Conservation (phyloP, 495 filamentous ascomycete species). For the Penicillium riverlandense region DNA sequence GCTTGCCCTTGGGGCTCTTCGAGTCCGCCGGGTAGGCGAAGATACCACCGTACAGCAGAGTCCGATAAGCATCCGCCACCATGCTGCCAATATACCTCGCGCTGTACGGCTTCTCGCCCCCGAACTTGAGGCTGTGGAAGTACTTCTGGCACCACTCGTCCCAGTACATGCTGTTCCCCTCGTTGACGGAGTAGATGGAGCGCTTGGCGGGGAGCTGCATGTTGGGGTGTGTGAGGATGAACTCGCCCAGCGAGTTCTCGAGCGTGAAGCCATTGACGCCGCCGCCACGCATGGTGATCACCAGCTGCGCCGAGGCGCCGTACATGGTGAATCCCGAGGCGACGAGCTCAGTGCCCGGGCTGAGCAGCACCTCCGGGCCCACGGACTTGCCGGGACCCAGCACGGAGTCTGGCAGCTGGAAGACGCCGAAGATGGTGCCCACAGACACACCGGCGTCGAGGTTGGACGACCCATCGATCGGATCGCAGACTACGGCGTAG, state of each 20-base stretch:
- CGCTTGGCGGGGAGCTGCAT: conserved; percentile 78
- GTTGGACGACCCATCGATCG: conserved; percentile 96
- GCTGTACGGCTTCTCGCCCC: conserved; percentile 83
- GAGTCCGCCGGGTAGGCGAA: conserved; percentile 97
- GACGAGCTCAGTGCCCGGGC: conserved; percentile 83
- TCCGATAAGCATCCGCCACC: conserved; percentile 97
- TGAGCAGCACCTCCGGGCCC: conserved; percentile 74
- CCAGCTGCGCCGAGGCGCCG: conserved; percentile 89
- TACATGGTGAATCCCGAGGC: conserved; percentile 99
- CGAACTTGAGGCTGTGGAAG: conserved; percentile 77
- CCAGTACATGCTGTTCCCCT: conserved; percentile 97
- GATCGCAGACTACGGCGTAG: conserved; percentile 95
- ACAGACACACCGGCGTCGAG: conserved; percentile 96
- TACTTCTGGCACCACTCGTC: conserved; percentile 81
- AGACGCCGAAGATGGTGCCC: conserved; percentile 95
- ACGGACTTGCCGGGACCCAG: conserved; percentile 51
- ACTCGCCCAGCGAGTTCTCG: conserved; percentile 93
- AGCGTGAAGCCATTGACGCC: conserved; percentile 95
- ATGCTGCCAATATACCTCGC: conserved; percentile 94
- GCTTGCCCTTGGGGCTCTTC: conserved; percentile 97
- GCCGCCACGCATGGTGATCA: conserved; percentile 94
- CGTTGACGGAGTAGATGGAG: conserved; percentile 95
- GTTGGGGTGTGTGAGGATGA: conserved; percentile 94
- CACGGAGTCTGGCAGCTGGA: conserved; percentile 68
- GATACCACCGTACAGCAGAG: conserved; percentile 88